phyloP scores from a whole-genome alignment of 2,329 filamentous ascomycete genomes.

The Cladosporium sp. region DNA sequence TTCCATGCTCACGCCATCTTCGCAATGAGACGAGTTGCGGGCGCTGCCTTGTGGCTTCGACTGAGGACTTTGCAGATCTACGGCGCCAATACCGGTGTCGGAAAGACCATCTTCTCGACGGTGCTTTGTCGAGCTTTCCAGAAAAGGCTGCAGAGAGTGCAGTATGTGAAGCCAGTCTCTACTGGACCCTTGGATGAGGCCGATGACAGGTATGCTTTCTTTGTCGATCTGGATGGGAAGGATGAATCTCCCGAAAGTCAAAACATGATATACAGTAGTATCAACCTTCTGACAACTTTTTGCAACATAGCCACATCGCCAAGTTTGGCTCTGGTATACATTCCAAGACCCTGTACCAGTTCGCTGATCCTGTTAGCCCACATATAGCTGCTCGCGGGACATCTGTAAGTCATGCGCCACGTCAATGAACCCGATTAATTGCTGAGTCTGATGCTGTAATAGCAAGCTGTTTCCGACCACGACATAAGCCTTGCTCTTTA shows the following conservation, averaged over 20 bases:
- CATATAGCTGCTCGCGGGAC: conserved; percentile 61
- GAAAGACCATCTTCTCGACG: conserved; percentile 77
- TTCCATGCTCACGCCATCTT: neutral
- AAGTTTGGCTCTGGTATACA: conserved; percentile 54
- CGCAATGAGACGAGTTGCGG: conserved; percentile 44
- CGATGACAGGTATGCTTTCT: conserved; percentile 57
- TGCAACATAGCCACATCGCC: conserved; percentile 54
- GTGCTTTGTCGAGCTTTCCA: conserved; percentile 62
- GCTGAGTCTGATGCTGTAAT: neutral
- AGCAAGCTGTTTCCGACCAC: conserved; percentile 20
- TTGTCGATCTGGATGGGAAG: neutral
- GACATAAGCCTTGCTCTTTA: conserved; percentile 39
- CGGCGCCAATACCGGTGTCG: conserved; percentile 79
- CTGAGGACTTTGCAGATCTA: conserved; percentile 71
- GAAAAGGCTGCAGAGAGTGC: conserved; percentile 47
- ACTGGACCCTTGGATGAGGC: conserved; percentile 67
- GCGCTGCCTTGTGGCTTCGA: conserved; percentile 63
- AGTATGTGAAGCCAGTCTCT: conserved; percentile 77
- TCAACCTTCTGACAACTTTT: neutral
- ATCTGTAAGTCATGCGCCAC: neutral
- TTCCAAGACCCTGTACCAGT: conserved; percentile 66
- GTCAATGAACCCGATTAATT: neutral
- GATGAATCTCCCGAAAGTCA: neutral
- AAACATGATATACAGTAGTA: neutral
- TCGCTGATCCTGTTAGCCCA: conserved; percentile 69